These are phyloP conservation scores for Echeveria elegans DNA, from an alignment of 164 flowering plant species.

Conservation along the genomic window DNA sequence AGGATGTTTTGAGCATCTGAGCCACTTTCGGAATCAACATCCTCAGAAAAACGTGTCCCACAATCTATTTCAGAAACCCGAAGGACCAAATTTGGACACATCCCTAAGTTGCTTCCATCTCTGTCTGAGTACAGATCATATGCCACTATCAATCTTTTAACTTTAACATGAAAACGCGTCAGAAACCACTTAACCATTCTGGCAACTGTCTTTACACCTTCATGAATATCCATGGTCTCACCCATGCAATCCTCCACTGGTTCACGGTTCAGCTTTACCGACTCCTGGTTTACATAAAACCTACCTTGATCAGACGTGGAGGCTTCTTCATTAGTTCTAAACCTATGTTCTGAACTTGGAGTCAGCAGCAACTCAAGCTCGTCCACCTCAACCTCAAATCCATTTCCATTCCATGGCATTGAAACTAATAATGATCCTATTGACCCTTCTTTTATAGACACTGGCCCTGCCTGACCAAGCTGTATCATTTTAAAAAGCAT, in stretches of 20 bases:
- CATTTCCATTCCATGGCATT: conserved; percentile 72
- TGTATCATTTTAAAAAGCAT: conserved; percentile 17
- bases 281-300: conserved; percentile 12
- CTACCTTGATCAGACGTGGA: conserved; percentile 16
- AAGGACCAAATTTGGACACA: conserved; percentile 40
- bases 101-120: conserved; percentile 23
- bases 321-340: conserved; percentile 18
- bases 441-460: conserved; percentile 79
- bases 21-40: conserved; percentile 20
- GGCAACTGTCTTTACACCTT: conserved; percentile 91
- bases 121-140: conserved; percentile 50
- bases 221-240: conserved; percentile 53
- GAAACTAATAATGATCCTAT: conserved; percentile 56
- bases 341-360: conserved; percentile 21
- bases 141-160: conserved; percentile 69
- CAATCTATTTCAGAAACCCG: conserved; percentile 62
- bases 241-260: conserved; percentile 17
- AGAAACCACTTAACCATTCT: conserved; percentile 84
- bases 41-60: conserved; percentile 69
- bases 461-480: conserved; percentile 44
- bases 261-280: conserved; percentile 29
- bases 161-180: conserved; percentile 64
- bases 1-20: conserved; percentile 40
- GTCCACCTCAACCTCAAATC: conserved; percentile 72
- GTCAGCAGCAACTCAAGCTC: conserved; percentile 79